phyloP scores from a whole-genome alignment of 306 rosid genomes.

The Glycine latifolia region DNA sequence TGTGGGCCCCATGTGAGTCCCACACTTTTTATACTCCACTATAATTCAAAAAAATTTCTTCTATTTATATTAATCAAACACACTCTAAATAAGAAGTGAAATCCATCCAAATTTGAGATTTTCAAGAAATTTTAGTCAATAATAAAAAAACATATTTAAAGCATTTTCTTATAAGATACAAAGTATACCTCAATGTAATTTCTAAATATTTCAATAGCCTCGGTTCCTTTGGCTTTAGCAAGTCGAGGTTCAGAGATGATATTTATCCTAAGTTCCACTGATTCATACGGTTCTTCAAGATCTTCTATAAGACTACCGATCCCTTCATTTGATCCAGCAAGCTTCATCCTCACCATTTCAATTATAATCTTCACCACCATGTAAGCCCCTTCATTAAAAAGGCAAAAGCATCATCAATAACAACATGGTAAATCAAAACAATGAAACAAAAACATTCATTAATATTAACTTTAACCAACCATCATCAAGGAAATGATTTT shows the following conservation, averaged over 20 bases:
- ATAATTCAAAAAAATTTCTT: too few relatives aligned
- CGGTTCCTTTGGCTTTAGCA: conserved; percentile 75
- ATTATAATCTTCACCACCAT: conserved; percentile 88
- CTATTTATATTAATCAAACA: too few relatives aligned
- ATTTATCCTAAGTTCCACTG: conserved; percentile 73
- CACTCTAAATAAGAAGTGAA: not conserved
- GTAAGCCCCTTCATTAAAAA: conserved; percentile 66
- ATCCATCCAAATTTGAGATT: not conserved
- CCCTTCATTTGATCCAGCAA: conserved; percentile 79
- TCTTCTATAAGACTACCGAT: conserved; percentile 79
- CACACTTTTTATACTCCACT: too few relatives aligned
- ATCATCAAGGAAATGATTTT: conserved; percentile 90
- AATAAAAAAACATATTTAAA: not conserved
- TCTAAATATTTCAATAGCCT: conserved; percentile 74
- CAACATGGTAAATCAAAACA: not conserved
- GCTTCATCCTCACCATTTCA: conserved; percentile 92
- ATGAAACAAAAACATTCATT: not conserved
- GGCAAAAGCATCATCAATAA: not conserved
- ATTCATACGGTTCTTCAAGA: conserved; percentile 81
- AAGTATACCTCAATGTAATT: conserved; percentile 67
- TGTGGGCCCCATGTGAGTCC: too few relatives aligned
- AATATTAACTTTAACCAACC: conserved; percentile 54
- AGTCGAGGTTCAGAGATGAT: conserved; percentile 70
- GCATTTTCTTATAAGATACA: not conserved
- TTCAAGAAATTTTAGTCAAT: not conserved